Base-by-base conservation (phyloP, 306 rosid genomes). In the Acacia crassicarpa region DNA sequence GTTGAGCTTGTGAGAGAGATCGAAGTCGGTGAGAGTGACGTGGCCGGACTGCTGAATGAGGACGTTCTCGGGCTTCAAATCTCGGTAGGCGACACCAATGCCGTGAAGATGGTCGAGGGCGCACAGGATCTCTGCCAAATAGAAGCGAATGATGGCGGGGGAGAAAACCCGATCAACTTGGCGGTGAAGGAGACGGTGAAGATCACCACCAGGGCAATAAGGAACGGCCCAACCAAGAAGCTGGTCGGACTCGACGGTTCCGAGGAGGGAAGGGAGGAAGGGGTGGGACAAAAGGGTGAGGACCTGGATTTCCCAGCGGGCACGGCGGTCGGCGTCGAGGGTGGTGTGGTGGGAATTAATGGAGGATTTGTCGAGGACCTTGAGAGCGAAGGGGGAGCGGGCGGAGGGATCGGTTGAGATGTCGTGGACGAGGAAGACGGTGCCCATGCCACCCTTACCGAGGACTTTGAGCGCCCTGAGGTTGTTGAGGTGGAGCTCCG, bases 361-460 rank as follows among this genome's bases (percentile, higher is more conserved):
- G 46, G 89, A 72, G 48, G 92, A 80, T 79, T 93, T 92, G 80
- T 93, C 93, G 11, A 96, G 92, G 13, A 96, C 93, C 66, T 96
- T 93, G 67, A 96, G 90, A 0, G 99, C 99, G 69, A 91, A 90
- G 0, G 90, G 86, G 54, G 17, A 25, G 43, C 62, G 4, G 56
- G 88, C 85, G 1, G 81, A 27, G 1, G 87, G 85, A 23, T 86
- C 91, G 2, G 76, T 3, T 0, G 43, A 11, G 33, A 38, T 73
- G 81, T 92, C 82, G 70, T 90, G 90, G 71, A 93, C 92, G 10
- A 96, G 89, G 83, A 93, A 91, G 54, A 96, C 99, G 5, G 98
- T 96, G 12, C 99, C 99, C 99, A 93, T 92, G 77, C 97, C 99
- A 9, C 99, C 99, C 45, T 90, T 89, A 1, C 99, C 99, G 1